Conservation (phyloP, 2,329 filamentous ascomycete species). For the Calonectria pauciramosa region DNA sequence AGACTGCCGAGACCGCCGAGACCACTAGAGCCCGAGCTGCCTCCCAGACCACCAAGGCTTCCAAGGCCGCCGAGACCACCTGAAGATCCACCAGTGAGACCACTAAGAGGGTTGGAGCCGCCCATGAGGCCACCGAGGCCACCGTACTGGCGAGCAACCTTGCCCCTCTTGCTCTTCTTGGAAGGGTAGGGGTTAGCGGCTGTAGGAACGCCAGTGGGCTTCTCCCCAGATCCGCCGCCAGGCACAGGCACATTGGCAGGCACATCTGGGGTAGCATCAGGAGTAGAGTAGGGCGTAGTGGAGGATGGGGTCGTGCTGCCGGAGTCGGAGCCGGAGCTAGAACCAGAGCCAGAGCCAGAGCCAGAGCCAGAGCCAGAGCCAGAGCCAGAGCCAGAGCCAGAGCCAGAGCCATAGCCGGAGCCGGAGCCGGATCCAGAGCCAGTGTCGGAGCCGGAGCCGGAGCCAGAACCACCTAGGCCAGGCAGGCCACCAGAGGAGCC, state of each 20-base stretch:
- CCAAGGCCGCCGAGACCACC: not conserved
- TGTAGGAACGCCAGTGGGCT: not conserved
- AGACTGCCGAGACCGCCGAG: not conserved
- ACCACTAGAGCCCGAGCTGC: not conserved
- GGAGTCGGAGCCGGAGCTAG: not conserved
- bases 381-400: not conserved
- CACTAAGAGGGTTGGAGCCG: not conserved
- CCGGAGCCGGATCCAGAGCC: too few relatives aligned
- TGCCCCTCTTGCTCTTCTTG: constrained; percentile 6
- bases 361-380: not conserved
- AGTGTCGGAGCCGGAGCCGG: not conserved
- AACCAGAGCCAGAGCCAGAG: not conserved
- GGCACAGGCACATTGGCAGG: not conserved
- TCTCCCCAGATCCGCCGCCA: not conserved
- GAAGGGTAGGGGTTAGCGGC: not conserved
- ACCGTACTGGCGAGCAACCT: not conserved
- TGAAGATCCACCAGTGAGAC: not conserved
- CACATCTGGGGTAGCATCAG: not conserved
- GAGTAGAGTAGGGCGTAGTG: not conserved
- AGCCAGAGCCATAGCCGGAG: not conserved
- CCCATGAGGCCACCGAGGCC: not conserved
- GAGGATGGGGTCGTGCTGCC: not conserved
- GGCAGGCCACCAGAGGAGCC: not conserved
- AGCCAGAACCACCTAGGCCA: not conserved
- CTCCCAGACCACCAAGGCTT: not conserved